Conservation (phyloP, 139 green algal genomes). For the Chlamydomonas sphaeroides region DNA sequence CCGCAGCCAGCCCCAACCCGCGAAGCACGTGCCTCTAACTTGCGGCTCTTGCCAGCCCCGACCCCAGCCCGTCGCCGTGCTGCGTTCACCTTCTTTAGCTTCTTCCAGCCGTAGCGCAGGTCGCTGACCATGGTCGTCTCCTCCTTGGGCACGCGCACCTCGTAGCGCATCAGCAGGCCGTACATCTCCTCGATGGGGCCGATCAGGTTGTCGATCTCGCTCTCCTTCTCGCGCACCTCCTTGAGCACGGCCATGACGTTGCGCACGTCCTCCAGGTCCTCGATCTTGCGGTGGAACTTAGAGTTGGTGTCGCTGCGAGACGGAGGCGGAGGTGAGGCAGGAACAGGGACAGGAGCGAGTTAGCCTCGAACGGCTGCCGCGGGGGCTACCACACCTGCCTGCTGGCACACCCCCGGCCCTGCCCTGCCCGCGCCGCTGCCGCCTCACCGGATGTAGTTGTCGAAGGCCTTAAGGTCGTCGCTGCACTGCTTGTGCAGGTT, state of each 20-base stretch:
- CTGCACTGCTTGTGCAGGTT: constrained; percentile 90
- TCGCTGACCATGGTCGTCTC: constrained; percentile 90
- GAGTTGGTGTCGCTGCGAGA: constrained; percentile 75
- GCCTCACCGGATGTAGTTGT: constrained; percentile 81
- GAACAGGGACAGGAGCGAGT: too few relatives aligned
- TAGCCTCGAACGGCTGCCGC: too few relatives aligned
- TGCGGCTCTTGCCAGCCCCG: too few relatives aligned
- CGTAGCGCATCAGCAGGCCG: constrained; percentile 86
- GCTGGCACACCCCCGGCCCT: too few relatives aligned
- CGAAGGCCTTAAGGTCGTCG: constrained; percentile 86
- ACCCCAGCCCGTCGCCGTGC: too few relatives aligned
- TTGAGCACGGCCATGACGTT: constrained; percentile 85
- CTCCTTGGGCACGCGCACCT: constrained; percentile 92
- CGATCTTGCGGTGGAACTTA: constrained; percentile 85
- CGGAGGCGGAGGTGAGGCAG: too few relatives aligned
- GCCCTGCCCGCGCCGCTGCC: too few relatives aligned
- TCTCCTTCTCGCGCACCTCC: constrained; percentile 90
- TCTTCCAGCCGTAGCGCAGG: constrained; percentile 91
- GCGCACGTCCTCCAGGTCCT: constrained; percentile 89
- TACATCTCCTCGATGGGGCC: constrained; percentile 96
- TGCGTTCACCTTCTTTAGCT: constrained; percentile 74
- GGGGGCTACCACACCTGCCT: too few relatives aligned
- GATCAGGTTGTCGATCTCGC: constrained; percentile 86
- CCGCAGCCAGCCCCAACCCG: neutral
- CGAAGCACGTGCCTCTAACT: too few relatives aligned